Base-by-base conservation (phyloP, 164 flowering plant genomes). In the Berberis thunbergii region DNA sequence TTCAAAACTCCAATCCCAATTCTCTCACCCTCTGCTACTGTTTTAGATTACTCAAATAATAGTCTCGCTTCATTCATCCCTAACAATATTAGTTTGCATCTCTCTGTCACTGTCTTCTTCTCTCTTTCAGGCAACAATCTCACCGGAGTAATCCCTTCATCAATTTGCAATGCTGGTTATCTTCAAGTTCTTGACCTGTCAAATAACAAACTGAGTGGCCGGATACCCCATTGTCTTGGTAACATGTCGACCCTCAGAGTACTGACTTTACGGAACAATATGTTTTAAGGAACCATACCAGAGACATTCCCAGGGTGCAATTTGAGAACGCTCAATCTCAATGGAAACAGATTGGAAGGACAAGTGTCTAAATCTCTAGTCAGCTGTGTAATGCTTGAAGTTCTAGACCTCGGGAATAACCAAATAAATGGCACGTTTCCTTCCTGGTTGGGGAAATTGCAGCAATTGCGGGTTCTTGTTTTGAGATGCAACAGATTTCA, bases 331-430 rank as follows among this genome's bases (percentile, higher is more conserved):
- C 64, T 91, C 0, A 75, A 83, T 70, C 67, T 91, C 13, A 81
- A 69, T 56, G 54, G 67, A 38, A 90, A 90, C 65, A 12, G 0
- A 4, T 49, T 88, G 26, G 62, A 64, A 45, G 95, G 92, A 4
- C 42, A 50, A 43, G 11, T 90, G 45, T 87, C 95, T 12, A 54
- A 12, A 38, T 72, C 93, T 40, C 70, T 91, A 60, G 56, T 68
- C 61, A 82, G 79, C 9, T 88, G 94, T 69, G 46, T 1, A 6
- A 6, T 6, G 13, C 64, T 91, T 41, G 78, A 85, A 74, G 84
- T 85, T 49, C 67, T 88, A 26, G 73, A 82, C 60, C 64, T 86
- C 43, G 94, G 89, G 7, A 79, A 73, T 68, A 89, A 89, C 55
- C 43, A 13, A 38, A 63, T 89, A 2, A 57, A 48, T 5, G 88